Percentiles rank a stretch among this genome's conserved stretches.
phyloP scores from a whole-genome alignment of 176 grass and related monocot genomes.

The Musa beccarii region DNA sequence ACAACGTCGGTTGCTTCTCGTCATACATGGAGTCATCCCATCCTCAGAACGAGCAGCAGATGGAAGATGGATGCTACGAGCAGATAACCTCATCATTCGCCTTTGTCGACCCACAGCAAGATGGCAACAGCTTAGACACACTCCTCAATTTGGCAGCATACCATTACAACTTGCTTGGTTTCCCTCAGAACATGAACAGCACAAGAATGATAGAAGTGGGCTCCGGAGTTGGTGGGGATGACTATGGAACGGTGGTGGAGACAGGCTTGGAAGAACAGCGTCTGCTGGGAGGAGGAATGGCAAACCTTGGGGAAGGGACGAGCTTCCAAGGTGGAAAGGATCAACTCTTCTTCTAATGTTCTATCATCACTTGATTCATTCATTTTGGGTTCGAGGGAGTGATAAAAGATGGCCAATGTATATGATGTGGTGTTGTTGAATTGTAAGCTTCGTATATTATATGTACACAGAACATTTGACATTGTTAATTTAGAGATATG shows the following conservation, averaged over 20 bases:
- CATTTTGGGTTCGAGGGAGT: no score
- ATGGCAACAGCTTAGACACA: background rate
- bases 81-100: background rate
- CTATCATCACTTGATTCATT: no score
- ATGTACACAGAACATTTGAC: no score
- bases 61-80: background rate
- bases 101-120: background rate
- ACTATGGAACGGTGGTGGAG: background rate
- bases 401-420: no score
- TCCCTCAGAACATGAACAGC: background rate
- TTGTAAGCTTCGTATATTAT: no score
- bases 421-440: no score
- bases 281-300: slow-evolving; percentile 18
- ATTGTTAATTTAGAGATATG: no score
- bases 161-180: slow-evolving; percentile 15
- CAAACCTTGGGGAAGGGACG: background rate
- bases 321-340: slow-evolving; percentile 3
- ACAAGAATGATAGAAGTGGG: background rate
- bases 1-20: background rate
- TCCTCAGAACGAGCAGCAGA: slow-evolving; percentile 1
- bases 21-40: background rate
- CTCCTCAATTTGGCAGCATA: slow-evolving; percentile 10
- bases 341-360: slow-evolving; percentile 12
- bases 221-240: background rate
- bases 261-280: slow-evolving; percentile 20